Percentiles rank a stretch among this genome's conserved stretches.
phyloP scores from a whole-genome alignment of 2,329 filamentous ascomycete genomes.

The Colletotrichum plurivorum region DNA sequence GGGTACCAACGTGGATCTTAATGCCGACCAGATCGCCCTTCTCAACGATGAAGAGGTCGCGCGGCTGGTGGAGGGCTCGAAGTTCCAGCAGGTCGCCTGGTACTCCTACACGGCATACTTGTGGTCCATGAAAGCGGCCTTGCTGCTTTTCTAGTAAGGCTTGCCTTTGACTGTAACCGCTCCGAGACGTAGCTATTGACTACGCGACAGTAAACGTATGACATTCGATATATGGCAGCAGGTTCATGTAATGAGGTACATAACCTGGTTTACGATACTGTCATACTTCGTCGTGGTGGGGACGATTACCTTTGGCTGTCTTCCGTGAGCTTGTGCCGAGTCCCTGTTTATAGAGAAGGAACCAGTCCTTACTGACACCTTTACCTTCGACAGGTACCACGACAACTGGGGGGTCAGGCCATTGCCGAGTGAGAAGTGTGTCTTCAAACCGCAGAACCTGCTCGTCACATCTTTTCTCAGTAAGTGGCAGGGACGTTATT shows the following conservation, averaged over 20 bases:
- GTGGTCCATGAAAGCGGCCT: conserved; percentile 51
- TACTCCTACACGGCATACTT: conserved; percentile 55
- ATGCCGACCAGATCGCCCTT: conserved; percentile 11
- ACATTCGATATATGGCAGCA: conserved; percentile 46
- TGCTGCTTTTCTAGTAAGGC: conserved; percentile 46
- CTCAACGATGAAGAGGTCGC: conserved; percentile 47
- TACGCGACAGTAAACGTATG: conserved; percentile 42
- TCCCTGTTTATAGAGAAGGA: not conserved
- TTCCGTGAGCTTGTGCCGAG: conserved; percentile 8
- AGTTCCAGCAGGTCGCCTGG: conserved; percentile 55
- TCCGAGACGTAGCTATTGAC: not conserved
- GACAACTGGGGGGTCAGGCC: conserved; percentile 32
- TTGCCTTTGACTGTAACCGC: too few relatives aligned
- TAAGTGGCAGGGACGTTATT: not conserved
- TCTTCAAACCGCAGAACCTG: conserved; percentile 43
- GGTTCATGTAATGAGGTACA: conserved; percentile 19
- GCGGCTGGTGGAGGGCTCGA: conserved; percentile 50
- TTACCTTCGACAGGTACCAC: not conserved
- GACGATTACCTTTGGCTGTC: conserved; percentile 28
- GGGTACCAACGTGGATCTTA: conserved; percentile 31
- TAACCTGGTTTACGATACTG: conserved; percentile 24
- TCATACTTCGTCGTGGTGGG: conserved; percentile 26
- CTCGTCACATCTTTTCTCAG: conserved; percentile 42
- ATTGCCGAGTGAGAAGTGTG: conserved; percentile 39
- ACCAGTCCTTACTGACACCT: not conserved